Evolutionary conservation across 306 rosid species (phyloP).

Genomic region (Quercus alba): DNA sequence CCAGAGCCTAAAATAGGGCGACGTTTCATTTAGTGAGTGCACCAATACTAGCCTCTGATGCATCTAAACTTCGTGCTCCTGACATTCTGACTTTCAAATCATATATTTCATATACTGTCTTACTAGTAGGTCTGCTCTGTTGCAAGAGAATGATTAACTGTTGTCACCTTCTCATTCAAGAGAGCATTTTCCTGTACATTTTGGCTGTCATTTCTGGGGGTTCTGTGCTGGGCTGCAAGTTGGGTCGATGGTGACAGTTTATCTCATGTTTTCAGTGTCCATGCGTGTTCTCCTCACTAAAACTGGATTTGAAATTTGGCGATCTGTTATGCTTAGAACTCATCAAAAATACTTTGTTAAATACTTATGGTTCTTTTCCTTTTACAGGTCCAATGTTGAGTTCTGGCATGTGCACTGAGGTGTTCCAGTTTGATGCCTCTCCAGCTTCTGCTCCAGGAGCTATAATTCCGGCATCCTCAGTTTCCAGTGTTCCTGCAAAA

Average conservation of each 20-base stretch:
- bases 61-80: neutral
- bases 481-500: conserved; percentile 40
- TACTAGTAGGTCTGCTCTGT: neutral
- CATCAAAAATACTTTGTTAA: neutral
- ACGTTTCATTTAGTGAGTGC: no score
- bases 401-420: conserved; percentile 97
- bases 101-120: neutral
- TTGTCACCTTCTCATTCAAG: neutral
- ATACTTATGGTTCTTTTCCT: conserved; percentile 23
- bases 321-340: neutral
- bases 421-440: conserved; percentile 86
- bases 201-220: neutral
- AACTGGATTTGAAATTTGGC: neutral
- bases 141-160: neutral
- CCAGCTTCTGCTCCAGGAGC: conserved; percentile 68
- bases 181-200: neutral
- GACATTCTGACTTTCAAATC: neutral
- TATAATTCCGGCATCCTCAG: conserved; percentile 78
- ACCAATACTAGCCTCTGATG: no score
- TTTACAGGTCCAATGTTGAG: conserved; percentile 86
- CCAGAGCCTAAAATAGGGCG: no score
- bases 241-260: neutral
- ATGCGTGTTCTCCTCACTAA: neutral
- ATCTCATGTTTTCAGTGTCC: neutral
- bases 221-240: neutral